phyloP scores from a whole-genome alignment of 2,329 filamentous ascomycete species.

The Ceratocystis cubensis region DNA sequence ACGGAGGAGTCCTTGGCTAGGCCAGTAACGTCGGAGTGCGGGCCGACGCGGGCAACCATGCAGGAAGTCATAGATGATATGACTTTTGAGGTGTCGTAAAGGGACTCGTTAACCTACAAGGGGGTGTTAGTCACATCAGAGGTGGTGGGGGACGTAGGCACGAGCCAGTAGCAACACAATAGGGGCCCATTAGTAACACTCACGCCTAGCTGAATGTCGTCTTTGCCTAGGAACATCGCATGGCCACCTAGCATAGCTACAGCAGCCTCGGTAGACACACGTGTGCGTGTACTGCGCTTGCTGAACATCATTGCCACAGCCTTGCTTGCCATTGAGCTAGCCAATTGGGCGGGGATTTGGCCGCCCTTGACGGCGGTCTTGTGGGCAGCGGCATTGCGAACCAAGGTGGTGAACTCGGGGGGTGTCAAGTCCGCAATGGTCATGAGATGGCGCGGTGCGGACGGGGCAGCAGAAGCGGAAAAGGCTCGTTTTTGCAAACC shows the following conservation, averaged over 20 bases:
- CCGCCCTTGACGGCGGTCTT: constrained; percentile 67
- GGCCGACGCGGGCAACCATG: constrained; percentile 67
- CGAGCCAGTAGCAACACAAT: too few relatives aligned
- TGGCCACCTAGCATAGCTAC: constrained; percentile 80
- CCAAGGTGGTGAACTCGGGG: constrained; percentile 65
- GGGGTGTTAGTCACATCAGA: not conserved
- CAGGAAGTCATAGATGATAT: constrained; percentile 88
- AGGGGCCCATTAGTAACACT: constrained; percentile 25
- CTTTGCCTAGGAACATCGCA: constrained; percentile 90
- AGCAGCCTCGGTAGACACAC: constrained; percentile 85
- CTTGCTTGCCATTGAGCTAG: constrained; percentile 54
- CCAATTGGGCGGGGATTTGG: constrained; percentile 45
- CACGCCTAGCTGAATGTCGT: constrained; percentile 91
- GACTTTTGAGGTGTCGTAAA: constrained; percentile 84
- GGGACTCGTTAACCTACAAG: constrained; percentile 71
- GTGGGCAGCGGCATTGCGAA: constrained; percentile 66
- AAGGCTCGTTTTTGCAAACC: constrained; percentile 34
- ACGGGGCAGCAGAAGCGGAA: constrained; percentile 28
- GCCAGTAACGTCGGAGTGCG: constrained; percentile 60
- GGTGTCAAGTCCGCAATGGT: constrained; percentile 78
- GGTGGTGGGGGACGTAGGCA: not conserved
- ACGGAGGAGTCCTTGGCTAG: constrained; percentile 62
- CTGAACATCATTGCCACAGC: constrained; percentile 93
- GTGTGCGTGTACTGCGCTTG: constrained; percentile 87
- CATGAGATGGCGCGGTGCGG: constrained; percentile 66